These are phyloP conservation scores for Rhododendron mucronatum DNA, from an alignment of 148 eudicot genomes.

Conservation along the genomic window DNA sequence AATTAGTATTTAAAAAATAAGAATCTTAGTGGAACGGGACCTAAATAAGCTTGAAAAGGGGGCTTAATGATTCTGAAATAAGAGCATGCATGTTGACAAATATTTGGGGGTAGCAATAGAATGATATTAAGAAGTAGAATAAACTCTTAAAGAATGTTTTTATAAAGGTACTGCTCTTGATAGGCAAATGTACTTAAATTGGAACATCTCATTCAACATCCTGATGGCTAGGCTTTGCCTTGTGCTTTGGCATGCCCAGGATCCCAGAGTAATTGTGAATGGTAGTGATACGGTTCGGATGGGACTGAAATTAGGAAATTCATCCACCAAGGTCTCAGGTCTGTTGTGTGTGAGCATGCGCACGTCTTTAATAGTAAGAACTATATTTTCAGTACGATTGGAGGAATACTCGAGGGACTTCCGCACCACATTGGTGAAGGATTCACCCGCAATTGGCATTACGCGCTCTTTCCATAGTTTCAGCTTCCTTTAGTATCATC, in stretches of 20 bases:
- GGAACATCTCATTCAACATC: neutral
- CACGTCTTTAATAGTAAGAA: no score
- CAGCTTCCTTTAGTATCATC: neutral
- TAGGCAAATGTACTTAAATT: neutral
- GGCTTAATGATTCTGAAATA: no score
- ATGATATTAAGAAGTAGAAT: neutral
- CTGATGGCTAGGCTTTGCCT: neutral
- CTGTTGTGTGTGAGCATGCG: neutral
- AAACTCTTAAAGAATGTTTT: neutral
- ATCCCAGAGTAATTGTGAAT: neutral
- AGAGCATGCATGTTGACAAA: neutral
- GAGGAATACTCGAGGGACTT: neutral
- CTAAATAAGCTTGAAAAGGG: no score
- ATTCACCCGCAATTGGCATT: no score
- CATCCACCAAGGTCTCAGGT: neutral
- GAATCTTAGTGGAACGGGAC: no score
- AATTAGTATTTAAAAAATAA: no score
- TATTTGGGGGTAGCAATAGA: neutral
- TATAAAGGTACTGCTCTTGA: neutral
- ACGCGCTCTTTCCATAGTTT: neutral
- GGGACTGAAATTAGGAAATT: no score
- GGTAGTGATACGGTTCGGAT: no score
- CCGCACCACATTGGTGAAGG: neutral
- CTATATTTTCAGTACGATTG: neutral
- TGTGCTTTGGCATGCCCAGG: neutral